Conservation (phyloP, 441 rosid genomes). For the Mallotus japonicus region DNA sequence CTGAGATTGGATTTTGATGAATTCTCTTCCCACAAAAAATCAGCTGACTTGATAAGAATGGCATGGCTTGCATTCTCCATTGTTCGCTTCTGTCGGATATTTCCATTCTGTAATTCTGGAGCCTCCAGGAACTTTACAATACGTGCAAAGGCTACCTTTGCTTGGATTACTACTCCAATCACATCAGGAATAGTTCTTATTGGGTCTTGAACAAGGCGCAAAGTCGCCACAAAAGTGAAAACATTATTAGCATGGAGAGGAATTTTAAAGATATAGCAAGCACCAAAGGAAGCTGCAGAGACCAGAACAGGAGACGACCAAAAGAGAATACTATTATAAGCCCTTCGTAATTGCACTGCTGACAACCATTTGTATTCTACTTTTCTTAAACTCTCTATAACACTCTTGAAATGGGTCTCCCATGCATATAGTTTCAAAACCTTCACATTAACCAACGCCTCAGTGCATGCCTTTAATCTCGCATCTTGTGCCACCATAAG, state of each 20-base stretch:
- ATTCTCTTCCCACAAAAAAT: constrained; percentile 82
- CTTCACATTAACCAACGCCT: constrained; percentile 89
- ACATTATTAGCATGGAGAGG: constrained; percentile 84
- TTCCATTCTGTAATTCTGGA: constrained; percentile 70
- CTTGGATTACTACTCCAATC: constrained; percentile 81
- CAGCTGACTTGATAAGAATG: constrained; percentile 50
- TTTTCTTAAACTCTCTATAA: constrained; percentile 62
- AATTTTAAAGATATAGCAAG: constrained; percentile 72
- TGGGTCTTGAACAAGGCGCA: constrained; percentile 91
- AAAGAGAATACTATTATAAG: constrained; percentile 61
- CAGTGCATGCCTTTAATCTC: constrained; percentile 68
- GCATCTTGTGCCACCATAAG: constrained; percentile 87
- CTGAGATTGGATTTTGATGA: constrained; percentile 56
- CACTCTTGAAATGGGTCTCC: constrained; percentile 87
- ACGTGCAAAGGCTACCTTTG: constrained; percentile 82
- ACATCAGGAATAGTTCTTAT: constrained; percentile 85
- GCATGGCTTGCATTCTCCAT: constrained; percentile 33
- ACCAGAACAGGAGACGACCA: constrained; percentile 93
- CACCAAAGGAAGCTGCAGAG: constrained; percentile 80
- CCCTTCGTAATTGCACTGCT: constrained; percentile 69
- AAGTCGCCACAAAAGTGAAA: constrained; percentile 86
- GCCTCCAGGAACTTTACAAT: constrained; percentile 79
- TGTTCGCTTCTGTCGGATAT: constrained; percentile 38
- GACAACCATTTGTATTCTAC: constrained; percentile 66
- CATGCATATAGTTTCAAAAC: constrained; percentile 89